phyloP scores from a whole-genome alignment of 164 flowering plant genomes.

The Sedum album region DNA sequence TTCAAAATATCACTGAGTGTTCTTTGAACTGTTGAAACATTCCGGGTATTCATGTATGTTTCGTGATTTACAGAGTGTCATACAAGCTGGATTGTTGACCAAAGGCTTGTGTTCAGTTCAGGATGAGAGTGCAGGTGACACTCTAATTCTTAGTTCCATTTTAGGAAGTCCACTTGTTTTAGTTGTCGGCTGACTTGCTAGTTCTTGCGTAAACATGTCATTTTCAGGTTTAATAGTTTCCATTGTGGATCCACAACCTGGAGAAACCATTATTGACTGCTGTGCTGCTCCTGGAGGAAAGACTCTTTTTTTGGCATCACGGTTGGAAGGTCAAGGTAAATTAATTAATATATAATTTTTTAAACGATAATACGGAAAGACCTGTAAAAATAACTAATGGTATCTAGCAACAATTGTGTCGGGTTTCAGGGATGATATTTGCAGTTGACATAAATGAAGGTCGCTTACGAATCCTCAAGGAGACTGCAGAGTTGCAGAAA shows the following conservation, averaged over 20 bases:
- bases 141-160: neutral
- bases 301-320: conserved; percentile 86
- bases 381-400: neutral
- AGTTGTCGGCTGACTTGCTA: too few relatives aligned
- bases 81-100: conserved; percentile 73
- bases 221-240: conserved; percentile 72
- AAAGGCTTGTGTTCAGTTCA: conserved; percentile 84
- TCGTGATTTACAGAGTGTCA: conserved; percentile 38
- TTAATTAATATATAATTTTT: too few relatives aligned
- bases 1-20: neutral
- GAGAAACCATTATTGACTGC: conserved; percentile 71
- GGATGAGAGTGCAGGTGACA: conserved; percentile 91
- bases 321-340: conserved; percentile 60
- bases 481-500: conserved; percentile 63
- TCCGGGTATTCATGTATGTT: neutral
- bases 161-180: too few relatives aligned
- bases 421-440: conserved; percentile 49
- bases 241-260: conserved; percentile 77
- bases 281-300: conserved; percentile 99
- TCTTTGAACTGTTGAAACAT: neutral
- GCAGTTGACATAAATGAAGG: conserved; percentile 84
- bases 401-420: neutral
- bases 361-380: too few relatives aligned
- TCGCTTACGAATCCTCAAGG: conserved; percentile 70
- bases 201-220: neutral